Evolutionary conservation across 2,329 filamentous ascomycete species (phyloP).

Genomic region (Colletotrichum theobromicola): DNA sequence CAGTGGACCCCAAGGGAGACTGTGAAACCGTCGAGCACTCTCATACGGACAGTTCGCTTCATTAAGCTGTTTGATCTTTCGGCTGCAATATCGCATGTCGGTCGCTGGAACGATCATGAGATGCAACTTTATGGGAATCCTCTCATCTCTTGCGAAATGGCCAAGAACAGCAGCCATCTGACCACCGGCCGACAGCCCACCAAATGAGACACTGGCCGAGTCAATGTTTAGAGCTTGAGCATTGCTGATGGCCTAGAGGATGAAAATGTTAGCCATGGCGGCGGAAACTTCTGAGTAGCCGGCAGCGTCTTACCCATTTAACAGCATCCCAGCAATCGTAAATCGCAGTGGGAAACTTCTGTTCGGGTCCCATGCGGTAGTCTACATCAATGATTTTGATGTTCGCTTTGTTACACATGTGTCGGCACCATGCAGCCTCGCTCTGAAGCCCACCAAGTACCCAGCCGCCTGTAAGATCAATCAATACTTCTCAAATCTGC

Average conservation of each 20-base stretch:
- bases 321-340: conserved; percentile 32
- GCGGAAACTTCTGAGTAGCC: neutral
- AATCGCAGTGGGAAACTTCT: conserved; percentile 27
- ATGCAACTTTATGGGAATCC: conserved; percentile 31
- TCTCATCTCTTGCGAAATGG: conserved; percentile 37
- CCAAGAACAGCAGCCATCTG: conserved; percentile 36
- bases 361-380: conserved; percentile 31
- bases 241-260: conserved; percentile 10
- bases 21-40: conserved; percentile 28
- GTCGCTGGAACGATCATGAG: conserved; percentile 35
- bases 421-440: conserved; percentile 31
- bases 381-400: conserved; percentile 33
- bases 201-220: conserved; percentile 26
- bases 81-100: conserved; percentile 34
- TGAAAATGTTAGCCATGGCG: neutral
- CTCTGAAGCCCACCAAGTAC: conserved; percentile 28
- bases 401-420: conserved; percentile 28
- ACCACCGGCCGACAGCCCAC: conserved; percentile 28
- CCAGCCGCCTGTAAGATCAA: conserved; percentile 24
- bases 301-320: conserved; percentile 28
- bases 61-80: conserved; percentile 18
- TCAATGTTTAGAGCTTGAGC: conserved; percentile 20
- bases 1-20: conserved; percentile 32
- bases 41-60: conserved; percentile 26
- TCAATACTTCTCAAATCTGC: neutral